Evolutionary conservation across 805 yeast genomes (phyloP).

Genomic region (Lachancea lanzarotensis): DNA sequence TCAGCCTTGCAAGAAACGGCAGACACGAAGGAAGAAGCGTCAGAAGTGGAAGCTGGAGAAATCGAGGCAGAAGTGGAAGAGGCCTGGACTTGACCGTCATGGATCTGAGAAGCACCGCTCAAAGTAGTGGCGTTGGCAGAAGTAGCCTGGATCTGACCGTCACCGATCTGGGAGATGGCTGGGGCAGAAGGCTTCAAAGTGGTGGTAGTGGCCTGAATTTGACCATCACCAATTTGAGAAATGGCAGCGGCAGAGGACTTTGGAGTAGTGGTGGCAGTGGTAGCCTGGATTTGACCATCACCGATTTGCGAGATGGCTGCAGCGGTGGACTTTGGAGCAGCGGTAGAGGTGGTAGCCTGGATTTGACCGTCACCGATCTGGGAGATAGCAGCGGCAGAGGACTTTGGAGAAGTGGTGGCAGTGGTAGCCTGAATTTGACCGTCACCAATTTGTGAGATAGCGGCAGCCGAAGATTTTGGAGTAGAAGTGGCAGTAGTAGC

Average conservation of each 20-base stretch:
- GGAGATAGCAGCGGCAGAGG: constrained; percentile 18
- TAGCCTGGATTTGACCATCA: constrained; percentile 38
- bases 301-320: constrained; percentile 39
- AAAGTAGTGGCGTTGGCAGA: constrained; percentile 29
- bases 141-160: constrained; percentile 48
- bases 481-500: constrained; percentile 19
- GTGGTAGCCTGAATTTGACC: constrained; percentile 20
- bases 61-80: constrained; percentile 23
- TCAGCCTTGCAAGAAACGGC: constrained; percentile 41
- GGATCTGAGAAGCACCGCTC: constrained; percentile 40
- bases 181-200: constrained; percentile 18
- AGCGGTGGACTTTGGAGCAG: constrained; percentile 27
- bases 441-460: constrained; percentile 10
- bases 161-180: constrained; percentile 42
- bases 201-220: constrained; percentile 23
- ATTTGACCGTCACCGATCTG: constrained; percentile 40
- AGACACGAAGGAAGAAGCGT: constrained; percentile 23
- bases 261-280: constrained; percentile 30
- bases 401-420: constrained; percentile 15
- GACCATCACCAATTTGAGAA: constrained; percentile 45
- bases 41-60: constrained; percentile 17
- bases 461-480: constrained; percentile 12
- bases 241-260: constrained; percentile 27
- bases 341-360: constrained; percentile 31
- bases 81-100: constrained; percentile 32